Base-by-base conservation (phyloP, 164 flowering plant species). In the Vitis labrusca region DNA sequence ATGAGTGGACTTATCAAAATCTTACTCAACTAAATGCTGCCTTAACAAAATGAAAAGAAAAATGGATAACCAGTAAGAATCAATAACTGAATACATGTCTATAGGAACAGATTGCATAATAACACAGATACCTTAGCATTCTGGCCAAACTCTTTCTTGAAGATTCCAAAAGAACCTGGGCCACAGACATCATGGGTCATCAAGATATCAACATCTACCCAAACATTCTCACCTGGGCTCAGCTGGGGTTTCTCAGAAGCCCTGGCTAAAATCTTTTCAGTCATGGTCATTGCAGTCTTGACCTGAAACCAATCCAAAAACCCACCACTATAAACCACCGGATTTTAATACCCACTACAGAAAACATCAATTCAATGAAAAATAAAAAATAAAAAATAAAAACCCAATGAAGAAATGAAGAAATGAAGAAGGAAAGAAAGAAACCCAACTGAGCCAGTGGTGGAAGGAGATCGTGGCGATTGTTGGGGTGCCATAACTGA, bases 181-280 rank as follows among this genome's bases (percentile, higher is more conserved):
- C 99, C 99, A 74, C 95, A 91, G 65, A 96, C 97, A 86, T 96
- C 99, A 78, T 96, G 99, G 14, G 99, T 96, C 99, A 96, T 96
- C 88, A 96, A 82, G 59, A 86, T 70, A 83, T 96, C 97, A 70
- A 96, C 88, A 70, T 96, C 84, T 14, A 92, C 98, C 99, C 99
- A 96, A 11, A 91, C 89, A 81, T 96, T 96, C 69, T 96, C 99
- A 59, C 98, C 99, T 0, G 98, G 97, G 29, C 68, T 82, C 84
- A 96, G 73, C 30, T 84, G 85, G 11, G 90, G 37, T 78, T 81
- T 91, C 85, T 93, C 91, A 14, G 97, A 90, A 32, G 97, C 97
- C 77, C 86, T 85, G 0, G 97, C 97, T 60, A 96, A 61, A 59
- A 91, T 96, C 87, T 96, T 96, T 84, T 96, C 99, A 5, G 98